Conservation (phyloP, 2,329 filamentous ascomycete species). For the Sclerotiophoma versabilis region DNA sequence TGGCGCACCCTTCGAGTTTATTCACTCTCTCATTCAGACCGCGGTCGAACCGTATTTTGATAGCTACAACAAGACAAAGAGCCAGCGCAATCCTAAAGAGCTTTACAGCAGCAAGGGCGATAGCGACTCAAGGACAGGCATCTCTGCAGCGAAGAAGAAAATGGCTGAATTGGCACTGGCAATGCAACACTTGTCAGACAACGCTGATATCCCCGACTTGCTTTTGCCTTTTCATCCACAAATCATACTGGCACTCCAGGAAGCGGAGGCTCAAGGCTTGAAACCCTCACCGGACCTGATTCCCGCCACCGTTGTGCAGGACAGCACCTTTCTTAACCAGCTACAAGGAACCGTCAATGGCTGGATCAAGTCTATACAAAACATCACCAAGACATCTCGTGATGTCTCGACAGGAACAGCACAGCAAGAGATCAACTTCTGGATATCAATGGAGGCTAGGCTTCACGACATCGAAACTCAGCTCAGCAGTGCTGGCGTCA, state of each 20-base stretch:
- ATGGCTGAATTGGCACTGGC: slow-evolving; percentile 93
- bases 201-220: slow-evolving; percentile 95
- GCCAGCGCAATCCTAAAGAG: slow-evolving; percentile 45
- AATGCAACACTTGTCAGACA: slow-evolving; percentile 91
- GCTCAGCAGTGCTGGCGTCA: slow-evolving; percentile 85
- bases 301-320: slow-evolving; percentile 75
- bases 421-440: slow-evolving; percentile 98
- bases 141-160: slow-evolving; percentile 96
- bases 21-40: slow-evolving; percentile 91
- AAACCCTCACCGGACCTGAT: slow-evolving; percentile 82
- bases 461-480: slow-evolving; percentile 91
- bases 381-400: slow-evolving; percentile 91
- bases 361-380: slow-evolving; percentile 99
- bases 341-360: slow-evolving; percentile 92
- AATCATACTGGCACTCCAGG: slow-evolving; percentile 83
- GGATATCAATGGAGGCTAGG: slow-evolving; percentile 95
- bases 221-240: slow-evolving; percentile 86
- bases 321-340: slow-evolving; percentile 91
- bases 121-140: slow-evolving; percentile 89
- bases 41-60: slow-evolving; percentile 96
- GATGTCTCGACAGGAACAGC: slow-evolving; percentile 81
- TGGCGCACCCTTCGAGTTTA: slow-evolving; percentile 86
- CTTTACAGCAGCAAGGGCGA: slow-evolving; percentile 77
- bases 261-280: slow-evolving; percentile 70
- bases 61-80: slow-evolving; percentile 91